phyloP scores from a whole-genome alignment of 2,329 filamentous ascomycete genomes.

The Talaromyces atroroseus region DNA sequence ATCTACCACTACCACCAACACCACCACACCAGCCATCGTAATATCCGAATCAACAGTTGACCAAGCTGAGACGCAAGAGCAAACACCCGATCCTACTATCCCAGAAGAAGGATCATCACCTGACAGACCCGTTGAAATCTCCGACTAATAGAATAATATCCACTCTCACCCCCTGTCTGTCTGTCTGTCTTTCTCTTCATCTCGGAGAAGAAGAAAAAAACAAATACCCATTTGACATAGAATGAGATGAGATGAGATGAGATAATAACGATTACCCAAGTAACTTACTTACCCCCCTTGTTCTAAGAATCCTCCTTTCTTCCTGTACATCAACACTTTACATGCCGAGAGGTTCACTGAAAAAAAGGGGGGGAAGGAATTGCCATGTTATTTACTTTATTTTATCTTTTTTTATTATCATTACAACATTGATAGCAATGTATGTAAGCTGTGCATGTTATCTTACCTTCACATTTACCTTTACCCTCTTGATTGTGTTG shows the following conservation, averaged over 20 bases:
- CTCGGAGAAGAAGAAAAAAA: no score
- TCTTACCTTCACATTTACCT: neutral
- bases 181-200: neutral
- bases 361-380: neutral
- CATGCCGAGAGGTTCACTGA: neutral
- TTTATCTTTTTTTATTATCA: no score
- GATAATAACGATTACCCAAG: no score
- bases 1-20: slow-evolving; percentile 22
- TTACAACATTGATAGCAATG: neutral
- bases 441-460: neutral
- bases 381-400: neutral
- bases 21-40: slow-evolving; percentile 30
- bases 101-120: slow-evolving; percentile 9
- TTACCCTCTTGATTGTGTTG: neutral
- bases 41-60: slow-evolving; percentile 21
- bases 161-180: neutral
- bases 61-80: neutral
- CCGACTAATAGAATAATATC: slow-evolving; percentile 9
- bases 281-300: no score
- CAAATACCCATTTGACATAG: no score
- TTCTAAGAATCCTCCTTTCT: neutral
- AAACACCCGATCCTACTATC: neutral
- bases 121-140: slow-evolving; percentile 13
- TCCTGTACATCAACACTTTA: neutral
- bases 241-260: no score